Conservation (phyloP, 2,329 filamentous ascomycete species). For the Colletotrichum neosansevieriae region DNA sequence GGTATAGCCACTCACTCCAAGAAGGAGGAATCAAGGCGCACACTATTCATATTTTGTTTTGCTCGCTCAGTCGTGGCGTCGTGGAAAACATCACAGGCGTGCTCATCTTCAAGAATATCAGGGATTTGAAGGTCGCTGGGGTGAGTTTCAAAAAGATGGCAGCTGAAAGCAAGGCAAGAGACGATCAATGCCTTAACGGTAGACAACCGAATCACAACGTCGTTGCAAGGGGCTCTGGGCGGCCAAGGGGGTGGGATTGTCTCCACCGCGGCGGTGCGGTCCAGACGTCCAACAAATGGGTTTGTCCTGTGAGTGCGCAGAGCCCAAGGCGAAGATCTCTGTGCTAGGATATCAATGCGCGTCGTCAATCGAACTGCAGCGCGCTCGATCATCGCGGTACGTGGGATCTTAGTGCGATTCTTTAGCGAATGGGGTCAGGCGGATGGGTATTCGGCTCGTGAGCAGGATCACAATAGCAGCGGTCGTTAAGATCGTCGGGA, state of each 20-base stretch:
- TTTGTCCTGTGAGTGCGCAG: background rate
- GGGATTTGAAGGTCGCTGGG: background rate
- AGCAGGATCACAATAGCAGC: no score
- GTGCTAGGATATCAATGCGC: background rate
- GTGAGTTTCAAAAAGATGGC: background rate
- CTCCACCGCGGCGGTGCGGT: slow-evolving; percentile 2
- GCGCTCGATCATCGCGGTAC: background rate
- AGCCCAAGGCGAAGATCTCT: background rate
- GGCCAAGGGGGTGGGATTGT: background rate
- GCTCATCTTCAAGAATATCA: background rate
- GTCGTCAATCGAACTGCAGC: background rate
- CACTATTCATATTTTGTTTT: no score
- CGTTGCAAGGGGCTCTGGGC: slow-evolving; percentile 13
- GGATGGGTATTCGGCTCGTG: background rate
- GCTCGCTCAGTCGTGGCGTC: background rate
- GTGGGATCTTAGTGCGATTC: background rate
- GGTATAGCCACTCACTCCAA: no score
- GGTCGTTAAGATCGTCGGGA: no score
- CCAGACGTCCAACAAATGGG: background rate
- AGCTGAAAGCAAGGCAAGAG: slow-evolving; percentile 24
- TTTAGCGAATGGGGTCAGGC: background rate
- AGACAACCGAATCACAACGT: background rate
- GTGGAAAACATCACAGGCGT: background rate
- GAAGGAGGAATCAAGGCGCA: no score
- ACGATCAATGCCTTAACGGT: slow-evolving; percentile 5